Evolutionary conservation across 139 green algal genomes (phyloP).

Genomic region (Astrephomene gubernaculifera): DNA sequence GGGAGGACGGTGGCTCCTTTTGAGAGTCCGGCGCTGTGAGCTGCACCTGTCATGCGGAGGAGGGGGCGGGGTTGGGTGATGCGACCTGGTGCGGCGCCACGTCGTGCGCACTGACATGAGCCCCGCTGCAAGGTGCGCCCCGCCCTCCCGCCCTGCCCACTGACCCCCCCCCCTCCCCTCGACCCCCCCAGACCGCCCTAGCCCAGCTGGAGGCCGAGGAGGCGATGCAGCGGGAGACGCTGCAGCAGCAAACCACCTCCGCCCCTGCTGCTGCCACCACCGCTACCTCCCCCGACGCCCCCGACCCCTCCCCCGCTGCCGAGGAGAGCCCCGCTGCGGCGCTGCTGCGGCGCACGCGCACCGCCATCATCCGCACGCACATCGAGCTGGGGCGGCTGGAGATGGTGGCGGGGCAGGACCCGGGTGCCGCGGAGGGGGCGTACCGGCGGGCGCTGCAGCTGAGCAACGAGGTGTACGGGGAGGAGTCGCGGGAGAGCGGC

Average conservation of each 20-base stretch:
- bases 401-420: conserved; percentile 23
- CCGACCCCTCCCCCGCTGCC: background rate
- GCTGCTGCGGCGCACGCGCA: conserved; percentile 13
- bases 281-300: background rate
- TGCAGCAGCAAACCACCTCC: background rate
- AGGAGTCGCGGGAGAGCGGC: conserved; percentile 3
- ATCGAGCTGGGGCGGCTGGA: conserved; percentile 38
- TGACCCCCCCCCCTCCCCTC: too few relatives aligned
- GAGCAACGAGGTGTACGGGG: conserved; percentile 10
- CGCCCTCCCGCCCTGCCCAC: too few relatives aligned
- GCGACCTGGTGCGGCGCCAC: too few relatives aligned
- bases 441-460: conserved; percentile 20
- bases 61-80: too few relatives aligned
- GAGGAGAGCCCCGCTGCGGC: background rate
- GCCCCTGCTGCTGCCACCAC: background rate
- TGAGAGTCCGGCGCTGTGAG: too few relatives aligned
- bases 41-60: too few relatives aligned
- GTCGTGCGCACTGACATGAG: background rate
- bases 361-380: conserved; percentile 30
- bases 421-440: conserved; percentile 16
- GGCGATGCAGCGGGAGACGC: background rate
- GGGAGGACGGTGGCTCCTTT: too few relatives aligned
- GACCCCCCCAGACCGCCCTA: conserved; percentile 1
- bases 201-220: conserved; percentile 23
- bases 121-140: too few relatives aligned